phyloP scores from a whole-genome alignment of 2,329 filamentous ascomycete species.

The Sporothrix inflata region DNA sequence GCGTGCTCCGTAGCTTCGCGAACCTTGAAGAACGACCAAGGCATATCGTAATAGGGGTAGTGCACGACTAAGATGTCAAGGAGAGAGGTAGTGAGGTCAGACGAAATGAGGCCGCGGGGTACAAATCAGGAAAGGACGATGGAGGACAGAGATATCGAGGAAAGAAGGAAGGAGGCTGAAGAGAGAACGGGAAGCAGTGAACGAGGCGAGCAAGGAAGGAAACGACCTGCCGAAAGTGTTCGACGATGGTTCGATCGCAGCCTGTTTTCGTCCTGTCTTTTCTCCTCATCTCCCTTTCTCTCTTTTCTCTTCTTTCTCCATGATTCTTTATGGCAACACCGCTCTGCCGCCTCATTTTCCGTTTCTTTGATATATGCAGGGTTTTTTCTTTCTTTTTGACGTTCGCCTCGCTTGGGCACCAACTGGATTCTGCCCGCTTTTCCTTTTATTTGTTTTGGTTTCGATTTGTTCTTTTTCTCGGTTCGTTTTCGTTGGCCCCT shows the following conservation, averaged over 20 bases:
- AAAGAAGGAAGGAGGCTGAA: not conserved
- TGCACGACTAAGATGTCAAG: not conserved
- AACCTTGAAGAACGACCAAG: not conserved
- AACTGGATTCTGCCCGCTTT: not conserved
- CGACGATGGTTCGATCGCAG: not conserved
- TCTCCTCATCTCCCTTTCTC: not conserved
- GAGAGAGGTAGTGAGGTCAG: not conserved
- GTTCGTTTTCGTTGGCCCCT: slow-evolving; percentile 12
- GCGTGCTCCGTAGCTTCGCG: not conserved
- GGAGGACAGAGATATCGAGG: not conserved
- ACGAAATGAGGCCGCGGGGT: not conserved
- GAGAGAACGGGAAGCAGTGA: not conserved
- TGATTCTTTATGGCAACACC: no score
- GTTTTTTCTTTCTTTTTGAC: not conserved
- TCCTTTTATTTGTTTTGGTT: slow-evolving; percentile 18
- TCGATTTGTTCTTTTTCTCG: not conserved
- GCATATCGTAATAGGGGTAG: slow-evolving; percentile 16
- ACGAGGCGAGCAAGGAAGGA: not conserved
- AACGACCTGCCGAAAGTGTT: slow-evolving; percentile 4
- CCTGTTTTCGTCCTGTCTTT: not conserved
- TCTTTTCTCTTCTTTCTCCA: not conserved
- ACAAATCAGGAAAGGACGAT: not conserved
- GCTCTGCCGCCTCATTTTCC: slow-evolving; percentile 1
- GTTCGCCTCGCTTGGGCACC: not conserved
- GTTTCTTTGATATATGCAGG: not conserved